phyloP scores from a whole-genome alignment of 208 protist species.

The Crithidia thermophila region DNA sequence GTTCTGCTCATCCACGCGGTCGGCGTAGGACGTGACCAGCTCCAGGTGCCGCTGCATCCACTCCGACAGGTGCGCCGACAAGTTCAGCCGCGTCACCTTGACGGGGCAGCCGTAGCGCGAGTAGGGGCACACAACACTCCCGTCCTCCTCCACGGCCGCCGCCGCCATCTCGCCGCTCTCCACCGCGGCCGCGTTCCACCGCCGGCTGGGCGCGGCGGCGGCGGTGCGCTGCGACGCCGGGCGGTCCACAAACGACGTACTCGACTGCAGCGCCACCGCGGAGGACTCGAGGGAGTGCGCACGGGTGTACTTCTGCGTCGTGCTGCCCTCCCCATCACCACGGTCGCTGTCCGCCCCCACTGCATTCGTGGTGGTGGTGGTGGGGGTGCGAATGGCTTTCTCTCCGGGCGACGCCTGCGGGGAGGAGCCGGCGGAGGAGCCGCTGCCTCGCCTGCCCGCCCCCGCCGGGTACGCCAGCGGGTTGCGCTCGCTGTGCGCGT shows the following conservation, averaged over 20 bases:
- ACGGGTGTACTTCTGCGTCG: slow-evolving; percentile 29
- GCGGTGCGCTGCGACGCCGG: slow-evolving; percentile 23
- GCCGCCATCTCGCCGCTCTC: neutral
- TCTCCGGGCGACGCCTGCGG: neutral
- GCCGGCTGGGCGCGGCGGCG: slow-evolving; percentile 1
- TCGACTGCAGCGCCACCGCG: slow-evolving; percentile 13
- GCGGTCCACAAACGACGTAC: slow-evolving; percentile 8
- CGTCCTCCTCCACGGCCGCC: slow-evolving; percentile 7
- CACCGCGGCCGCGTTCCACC: slow-evolving; percentile 4
- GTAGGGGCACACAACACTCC: slow-evolving; percentile 60
- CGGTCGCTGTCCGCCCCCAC: too few species aligned
- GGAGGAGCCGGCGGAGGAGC: neutral
- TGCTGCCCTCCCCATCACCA: slow-evolving; percentile 7
- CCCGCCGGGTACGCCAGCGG: too few species aligned
- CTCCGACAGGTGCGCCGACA: slow-evolving; percentile 55
- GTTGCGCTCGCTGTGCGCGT: neutral
- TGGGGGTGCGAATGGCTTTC: neutral
- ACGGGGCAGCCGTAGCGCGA: slow-evolving; percentile 65
- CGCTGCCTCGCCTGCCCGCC: neutral
- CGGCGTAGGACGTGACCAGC: slow-evolving; percentile 71
- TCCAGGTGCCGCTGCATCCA: slow-evolving; percentile 63
- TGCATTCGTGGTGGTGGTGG: too few species aligned
- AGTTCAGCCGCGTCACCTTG: slow-evolving; percentile 45
- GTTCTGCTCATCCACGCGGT: slow-evolving; percentile 73
- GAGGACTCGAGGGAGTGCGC: slow-evolving; percentile 18